Percentiles rank a stretch among this genome's conserved stretches.
phyloP scores from a whole-genome alignment of 177 flowering plant genomes.

The Vitis hybrid region DNA sequence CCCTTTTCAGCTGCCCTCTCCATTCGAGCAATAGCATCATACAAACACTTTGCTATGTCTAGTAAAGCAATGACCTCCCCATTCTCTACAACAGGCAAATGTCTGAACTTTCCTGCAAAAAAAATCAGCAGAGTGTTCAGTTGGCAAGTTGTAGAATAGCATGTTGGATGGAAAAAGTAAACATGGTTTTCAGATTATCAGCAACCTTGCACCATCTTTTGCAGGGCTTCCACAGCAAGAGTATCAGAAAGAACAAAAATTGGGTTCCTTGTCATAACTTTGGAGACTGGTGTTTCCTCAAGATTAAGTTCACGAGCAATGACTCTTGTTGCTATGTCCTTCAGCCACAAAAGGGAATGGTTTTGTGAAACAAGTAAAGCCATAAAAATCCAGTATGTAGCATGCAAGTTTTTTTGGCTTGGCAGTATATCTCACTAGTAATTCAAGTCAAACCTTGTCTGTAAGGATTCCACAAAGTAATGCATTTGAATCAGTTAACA shows the following conservation, averaged over 20 bases:
- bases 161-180: not conserved
- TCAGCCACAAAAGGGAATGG: slow-evolving; percentile 17
- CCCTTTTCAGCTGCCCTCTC: slow-evolving; percentile 99
- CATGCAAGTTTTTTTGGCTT: not conserved
- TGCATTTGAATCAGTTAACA: slow-evolving; percentile 95
- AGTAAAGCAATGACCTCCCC: slow-evolving; percentile 98
- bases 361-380: not conserved
- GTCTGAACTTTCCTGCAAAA: slow-evolving; percentile 89
- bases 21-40: slow-evolving; percentile 99
- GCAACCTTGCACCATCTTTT: slow-evolving; percentile 97
- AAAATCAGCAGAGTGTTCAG: not conserved
- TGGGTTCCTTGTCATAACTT: slow-evolving; percentile 97
- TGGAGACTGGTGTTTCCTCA: slow-evolving; percentile 89
- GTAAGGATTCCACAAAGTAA: slow-evolving; percentile 96
- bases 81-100: slow-evolving; percentile 96
- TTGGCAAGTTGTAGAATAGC: not conserved
- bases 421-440: not conserved
- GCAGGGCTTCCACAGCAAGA: slow-evolving; percentile 97
- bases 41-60: slow-evolving; percentile 94
- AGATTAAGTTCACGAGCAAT: slow-evolving; percentile 78
- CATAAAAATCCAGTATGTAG: not conserved
- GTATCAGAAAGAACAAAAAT: slow-evolving; percentile 93
- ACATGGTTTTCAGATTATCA: slow-evolving; percentile 3
- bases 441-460: slow-evolving; percentile 65
- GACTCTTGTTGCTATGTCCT: slow-evolving; percentile 94